Base-by-base conservation (phyloP, 2,329 filamentous ascomycete species). In the Leptographium flavum region DNA sequence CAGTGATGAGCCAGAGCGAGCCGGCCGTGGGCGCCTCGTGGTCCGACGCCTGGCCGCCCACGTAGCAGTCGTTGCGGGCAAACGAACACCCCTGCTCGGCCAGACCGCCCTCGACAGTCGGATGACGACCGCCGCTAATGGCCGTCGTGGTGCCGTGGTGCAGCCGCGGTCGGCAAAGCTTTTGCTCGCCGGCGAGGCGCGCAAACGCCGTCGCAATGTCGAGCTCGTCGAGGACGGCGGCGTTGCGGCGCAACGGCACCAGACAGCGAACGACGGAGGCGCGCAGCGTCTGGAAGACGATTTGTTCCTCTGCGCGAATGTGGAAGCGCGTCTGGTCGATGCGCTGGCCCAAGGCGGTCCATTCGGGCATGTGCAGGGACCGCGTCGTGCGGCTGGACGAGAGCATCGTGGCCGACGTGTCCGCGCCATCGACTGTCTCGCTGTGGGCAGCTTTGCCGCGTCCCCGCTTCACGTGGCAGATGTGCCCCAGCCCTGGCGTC, bases 161-260 rank as follows among this genome's bases (percentile, higher is more conserved):
- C 28, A 98, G 62, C 2, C 79, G 63, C 0, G 92, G 92, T 0
- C 90, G 76, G 1, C 79, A 71, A 53, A 92, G 78, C 39, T 71
- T 67, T 50, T 85, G 80, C 57, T 94, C 84, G 22, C 70, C 60
- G 2, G 92, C 88, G 3, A 96, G 70, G 5, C 70, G 71, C 3
- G 92, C 87, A 57, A 94, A 94, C 0, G 87, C 87, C 45, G 85
- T 86, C 3, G 83, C 76, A 32, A 98, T 83, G 62, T 98, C 92
- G 9, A 98, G 74, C 61, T 95, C 88, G 59, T 96, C 90, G 19
- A 98, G 75, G 1, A 94, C 83, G n/a, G 78, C 73, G 11, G 90
- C 88, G 60, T 95, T 96, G 47, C 83, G 83, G 6, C 92, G 81
- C 14, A 98, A 74, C 55, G 82, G 86, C 50, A 95, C 78, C 3